phyloP scores from a whole-genome alignment of 305 asterid species.

The Fraxinus xanthoxyloides region DNA sequence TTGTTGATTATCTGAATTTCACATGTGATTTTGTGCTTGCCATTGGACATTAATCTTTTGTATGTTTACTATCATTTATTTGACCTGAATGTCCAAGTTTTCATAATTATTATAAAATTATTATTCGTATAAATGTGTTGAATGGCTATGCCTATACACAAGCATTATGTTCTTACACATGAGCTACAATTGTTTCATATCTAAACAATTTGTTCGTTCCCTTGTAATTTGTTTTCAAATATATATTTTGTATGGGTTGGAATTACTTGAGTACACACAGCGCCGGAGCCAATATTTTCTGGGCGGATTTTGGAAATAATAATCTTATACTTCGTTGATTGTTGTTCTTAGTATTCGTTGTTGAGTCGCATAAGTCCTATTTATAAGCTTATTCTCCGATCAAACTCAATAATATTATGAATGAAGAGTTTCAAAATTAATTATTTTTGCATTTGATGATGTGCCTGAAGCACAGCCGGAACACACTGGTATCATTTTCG shows the following conservation, averaged over 20 bases:
- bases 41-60: neutral
- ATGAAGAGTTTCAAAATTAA: neutral
- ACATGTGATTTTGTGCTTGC: neutral
- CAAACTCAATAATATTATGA: neutral
- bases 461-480: neutral
- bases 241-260: neutral
- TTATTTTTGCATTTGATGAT: neutral
- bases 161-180: neutral
- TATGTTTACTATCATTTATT: conserved; percentile 2
- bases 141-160: neutral
- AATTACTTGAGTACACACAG: neutral
- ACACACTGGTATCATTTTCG: neutral
- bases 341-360: neutral
- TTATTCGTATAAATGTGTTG: neutral
- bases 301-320: neutral
- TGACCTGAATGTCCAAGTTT: neutral
- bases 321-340: neutral
- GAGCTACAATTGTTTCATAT: neutral
- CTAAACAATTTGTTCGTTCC: neutral
- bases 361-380: neutral
- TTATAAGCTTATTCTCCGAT: neutral
- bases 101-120: neutral
- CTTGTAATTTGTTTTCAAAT: neutral
- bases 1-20: neutral
- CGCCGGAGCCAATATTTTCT: neutral